Conservation (phyloP, 2,329 filamentous ascomycete species). For the Hirsutella rhossiliensis region DNA sequence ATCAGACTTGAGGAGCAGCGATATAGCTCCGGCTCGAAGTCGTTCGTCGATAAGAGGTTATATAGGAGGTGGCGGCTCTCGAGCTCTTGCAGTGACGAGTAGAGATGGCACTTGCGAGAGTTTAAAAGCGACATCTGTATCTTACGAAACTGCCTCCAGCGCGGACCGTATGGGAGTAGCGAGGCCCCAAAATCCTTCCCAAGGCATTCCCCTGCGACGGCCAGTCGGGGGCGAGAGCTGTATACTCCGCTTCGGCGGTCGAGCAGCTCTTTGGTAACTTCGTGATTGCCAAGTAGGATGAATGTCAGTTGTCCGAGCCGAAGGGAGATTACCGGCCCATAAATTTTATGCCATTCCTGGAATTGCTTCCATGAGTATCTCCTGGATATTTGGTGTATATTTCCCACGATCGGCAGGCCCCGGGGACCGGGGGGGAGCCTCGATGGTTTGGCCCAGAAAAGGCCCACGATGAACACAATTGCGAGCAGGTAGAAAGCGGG, state of each 20-base stretch:
- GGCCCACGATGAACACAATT: background rate
- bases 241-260: constrained; percentile 7
- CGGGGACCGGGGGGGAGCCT: constrained; percentile 18
- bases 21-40: constrained; percentile 20
- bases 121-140: constrained; percentile 23
- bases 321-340: constrained; percentile 11
- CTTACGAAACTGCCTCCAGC: constrained; percentile 25
- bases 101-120: constrained; percentile 16
- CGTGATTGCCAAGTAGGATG: constrained; percentile 9
- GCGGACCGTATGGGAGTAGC: constrained; percentile 26
- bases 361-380: constrained; percentile 46
- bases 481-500: background rate
- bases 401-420: constrained; percentile 10
- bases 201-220: constrained; percentile 19
- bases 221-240: constrained; percentile 13
- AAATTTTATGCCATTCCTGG: constrained; percentile 23
- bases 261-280: constrained; percentile 11
- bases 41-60: constrained; percentile 22
- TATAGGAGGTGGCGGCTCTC: constrained; percentile 31
- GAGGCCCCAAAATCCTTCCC: constrained; percentile 24
- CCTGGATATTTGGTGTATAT: constrained; percentile 13
- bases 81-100: constrained; percentile 29
- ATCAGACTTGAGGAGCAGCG: constrained; percentile 23
- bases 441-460: background rate
- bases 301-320: constrained; percentile 8